Base-by-base conservation (phyloP, 2,329 filamentous ascomycete genomes). In the Uncinocarpus reesii region DNA sequence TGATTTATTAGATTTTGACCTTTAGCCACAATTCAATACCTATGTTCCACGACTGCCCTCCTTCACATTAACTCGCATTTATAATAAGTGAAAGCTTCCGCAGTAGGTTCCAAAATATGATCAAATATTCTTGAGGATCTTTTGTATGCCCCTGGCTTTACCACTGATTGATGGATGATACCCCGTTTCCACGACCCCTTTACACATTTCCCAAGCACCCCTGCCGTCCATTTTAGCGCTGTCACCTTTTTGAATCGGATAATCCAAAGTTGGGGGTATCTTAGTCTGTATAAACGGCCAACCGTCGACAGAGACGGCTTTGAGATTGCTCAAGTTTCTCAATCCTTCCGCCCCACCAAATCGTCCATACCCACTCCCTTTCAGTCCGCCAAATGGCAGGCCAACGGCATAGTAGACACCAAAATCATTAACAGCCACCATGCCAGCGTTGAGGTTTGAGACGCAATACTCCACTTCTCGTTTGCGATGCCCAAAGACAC, bases 351-450 rank as follows among this genome's bases (percentile, higher is more conserved):
- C 81, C 20, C 88, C 92, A 0, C 87, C 90, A 67, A 98, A 98
- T 2, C 90, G 77, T 1, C 92, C 92, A 64, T 96, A 96, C 0
- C 86, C 92, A 20, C 85, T 93, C 1, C 88, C 90, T 50, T 79
- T 80, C n/a, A 86, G 80, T 47, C 89, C 92, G 31, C 92, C 92
- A 66, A 98, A 98, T 0, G 92, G 92, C 32, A 98, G 70, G 67
- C 95, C 88, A 6, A 94, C 89, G 45, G 90, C 87, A 62, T 98
- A 98, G 65, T 81, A 95, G 23, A 81, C 83, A 16, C 83, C 92
- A 61, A 98, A 98, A 69, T 98, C 92, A 64, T 98, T 98, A 57
- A 98, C 79, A 20, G 87, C 81, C 0, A 96, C 86, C 84, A 95
- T 95, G 37, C 92, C 92, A 0, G 84, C 81, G 53, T 83, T 79